phyloP scores from a whole-genome alignment of 2,329 filamentous ascomycete species.

The Trichoderma sp. region DNA sequence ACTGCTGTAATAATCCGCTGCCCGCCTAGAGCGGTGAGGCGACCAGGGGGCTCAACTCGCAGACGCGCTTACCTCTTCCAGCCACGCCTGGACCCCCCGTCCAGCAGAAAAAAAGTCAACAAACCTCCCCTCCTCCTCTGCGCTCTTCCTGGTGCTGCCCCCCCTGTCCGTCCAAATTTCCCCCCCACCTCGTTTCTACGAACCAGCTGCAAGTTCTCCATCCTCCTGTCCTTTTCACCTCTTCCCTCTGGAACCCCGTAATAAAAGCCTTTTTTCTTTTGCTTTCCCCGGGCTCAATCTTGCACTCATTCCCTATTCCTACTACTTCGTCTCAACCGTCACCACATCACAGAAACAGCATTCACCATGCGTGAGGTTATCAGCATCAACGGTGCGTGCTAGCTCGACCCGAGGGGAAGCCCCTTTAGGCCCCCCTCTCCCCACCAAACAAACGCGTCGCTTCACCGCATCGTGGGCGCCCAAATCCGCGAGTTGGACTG shows the following conservation, averaged over 20 bases:
- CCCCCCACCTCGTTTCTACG: conserved; percentile 47
- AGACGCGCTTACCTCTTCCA: conserved; percentile 44
- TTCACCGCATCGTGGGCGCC: conserved; percentile 48
- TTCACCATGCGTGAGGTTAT: conserved; percentile 98
- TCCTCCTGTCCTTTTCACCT: conserved; percentile 35
- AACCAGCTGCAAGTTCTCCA: conserved; percentile 31
- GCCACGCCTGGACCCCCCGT: conserved; percentile 35
- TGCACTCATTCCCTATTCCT: conserved; percentile 38
- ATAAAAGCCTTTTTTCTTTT: conserved; percentile 35
- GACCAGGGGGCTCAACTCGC: conserved; percentile 27
- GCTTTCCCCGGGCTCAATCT: conserved; percentile 35
- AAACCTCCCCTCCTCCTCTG: conserved; percentile 40
- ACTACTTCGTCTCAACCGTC: conserved; percentile 29
- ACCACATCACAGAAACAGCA: conserved; percentile 33
- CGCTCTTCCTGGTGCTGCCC: conserved; percentile 18
- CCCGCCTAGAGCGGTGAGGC: conserved; percentile 32
- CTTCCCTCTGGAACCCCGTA: conserved; percentile 30
- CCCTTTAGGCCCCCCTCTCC: conserved; percentile 40
- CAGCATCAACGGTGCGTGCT: conserved; percentile 88
- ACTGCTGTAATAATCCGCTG: conserved; percentile 4
- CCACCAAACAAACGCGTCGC: conserved; percentile 32
- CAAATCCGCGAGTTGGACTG: conserved; percentile 10
- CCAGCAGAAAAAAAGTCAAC: conserved; percentile 41
- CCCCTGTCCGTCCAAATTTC: conserved; percentile 50
- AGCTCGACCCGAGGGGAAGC: conserved; percentile 23